A percentile compares a stretch with the other conserved stretches of the same genome.
phyloP scores from a whole-genome alignment of 805 yeast species.

The Nakazawaea populi region DNA sequence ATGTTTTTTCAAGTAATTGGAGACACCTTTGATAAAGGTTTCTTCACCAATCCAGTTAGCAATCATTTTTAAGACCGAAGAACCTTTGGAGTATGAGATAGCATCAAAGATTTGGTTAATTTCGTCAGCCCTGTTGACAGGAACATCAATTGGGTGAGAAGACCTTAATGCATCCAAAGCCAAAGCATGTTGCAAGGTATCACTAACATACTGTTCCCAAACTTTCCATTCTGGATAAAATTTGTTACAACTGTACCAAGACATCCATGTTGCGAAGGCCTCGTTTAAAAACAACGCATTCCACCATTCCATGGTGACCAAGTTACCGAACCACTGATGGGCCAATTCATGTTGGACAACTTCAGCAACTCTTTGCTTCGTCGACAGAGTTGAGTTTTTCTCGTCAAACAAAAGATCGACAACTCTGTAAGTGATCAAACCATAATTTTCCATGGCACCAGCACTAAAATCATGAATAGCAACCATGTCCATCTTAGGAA shows the following conservation, averaged over 20 bases:
- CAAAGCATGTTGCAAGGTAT: slow-evolving; percentile 69
- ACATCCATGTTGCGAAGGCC: slow-evolving; percentile 90
- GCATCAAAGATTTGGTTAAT: slow-evolving; percentile 83
- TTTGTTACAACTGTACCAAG: slow-evolving; percentile 76
- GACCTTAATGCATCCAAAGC: slow-evolving; percentile 73
- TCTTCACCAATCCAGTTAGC: slow-evolving; percentile 78
- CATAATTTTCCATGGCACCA: slow-evolving; percentile 90
- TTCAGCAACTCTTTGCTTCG: slow-evolving; percentile 73
- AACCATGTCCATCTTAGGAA: slow-evolving; percentile 78
- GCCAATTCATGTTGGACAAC: slow-evolving; percentile 88
- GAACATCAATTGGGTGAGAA: slow-evolving; percentile 83
- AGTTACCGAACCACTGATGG: slow-evolving; percentile 89
- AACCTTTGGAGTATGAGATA: slow-evolving; percentile 78
- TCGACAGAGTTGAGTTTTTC: slow-evolving; percentile 54
- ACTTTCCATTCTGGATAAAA: slow-evolving; percentile 83
- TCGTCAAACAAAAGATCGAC: slow-evolving; percentile 72
- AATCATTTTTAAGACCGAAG: slow-evolving; percentile 74
- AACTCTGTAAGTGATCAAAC: slow-evolving; percentile 73
- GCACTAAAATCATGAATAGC: slow-evolving; percentile 82
- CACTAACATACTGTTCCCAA: slow-evolving; percentile 79
- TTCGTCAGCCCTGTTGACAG: slow-evolving; percentile 71
- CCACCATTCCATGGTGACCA: slow-evolving; percentile 93
- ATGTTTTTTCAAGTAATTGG: slow-evolving; percentile 69
- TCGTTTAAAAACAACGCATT: slow-evolving; percentile 86
- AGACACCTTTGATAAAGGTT: slow-evolving; percentile 71